Evolutionary conservation across 1,284 basidiomycete genomes (phyloP).

Genomic region (Ustilago esculenta): DNA sequence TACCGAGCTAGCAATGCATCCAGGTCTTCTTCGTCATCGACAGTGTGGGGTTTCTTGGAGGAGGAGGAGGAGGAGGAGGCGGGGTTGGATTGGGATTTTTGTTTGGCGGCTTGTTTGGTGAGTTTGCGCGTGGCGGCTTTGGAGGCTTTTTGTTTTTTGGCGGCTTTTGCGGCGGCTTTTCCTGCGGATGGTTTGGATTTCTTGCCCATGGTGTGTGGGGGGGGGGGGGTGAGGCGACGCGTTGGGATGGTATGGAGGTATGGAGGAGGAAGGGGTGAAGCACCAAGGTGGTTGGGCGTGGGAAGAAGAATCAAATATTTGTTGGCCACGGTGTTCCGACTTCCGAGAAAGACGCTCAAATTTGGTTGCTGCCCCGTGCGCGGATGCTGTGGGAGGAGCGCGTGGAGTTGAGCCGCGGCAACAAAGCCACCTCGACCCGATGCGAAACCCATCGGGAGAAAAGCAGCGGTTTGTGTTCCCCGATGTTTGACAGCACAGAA

Average conservation of each 20-base stretch:
- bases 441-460: too few relatives aligned
- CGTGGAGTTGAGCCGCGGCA: not conserved
- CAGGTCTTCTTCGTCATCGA: slow-evolving; percentile 64
- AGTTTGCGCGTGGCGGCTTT: slow-evolving; percentile 60
- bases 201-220: slow-evolving; percentile 65
- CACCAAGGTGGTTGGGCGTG: too few relatives aligned
- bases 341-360: not conserved
- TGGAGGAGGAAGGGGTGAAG: too few relatives aligned
- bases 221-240: too few relatives aligned
- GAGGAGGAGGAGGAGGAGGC: too few relatives aligned
- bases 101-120: slow-evolving; percentile 53
- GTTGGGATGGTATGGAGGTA: too few relatives aligned
- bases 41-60: slow-evolving; percentile 32
- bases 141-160: slow-evolving; percentile 66
- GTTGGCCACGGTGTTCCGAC: not conserved
- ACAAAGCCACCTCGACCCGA: too few relatives aligned
- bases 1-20: slow-evolving; percentile 62
- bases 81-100: slow-evolving; percentile 22
- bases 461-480: too few relatives aligned
- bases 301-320: too few relatives aligned
- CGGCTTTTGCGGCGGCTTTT: slow-evolving; percentile 64
- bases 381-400: too few relatives aligned
- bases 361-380: too few relatives aligned
- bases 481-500: too few relatives aligned
- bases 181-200: slow-evolving; percentile 59